Conservation (phyloP, 257 asterid genomes). For the Solanum etuberosum region DNA sequence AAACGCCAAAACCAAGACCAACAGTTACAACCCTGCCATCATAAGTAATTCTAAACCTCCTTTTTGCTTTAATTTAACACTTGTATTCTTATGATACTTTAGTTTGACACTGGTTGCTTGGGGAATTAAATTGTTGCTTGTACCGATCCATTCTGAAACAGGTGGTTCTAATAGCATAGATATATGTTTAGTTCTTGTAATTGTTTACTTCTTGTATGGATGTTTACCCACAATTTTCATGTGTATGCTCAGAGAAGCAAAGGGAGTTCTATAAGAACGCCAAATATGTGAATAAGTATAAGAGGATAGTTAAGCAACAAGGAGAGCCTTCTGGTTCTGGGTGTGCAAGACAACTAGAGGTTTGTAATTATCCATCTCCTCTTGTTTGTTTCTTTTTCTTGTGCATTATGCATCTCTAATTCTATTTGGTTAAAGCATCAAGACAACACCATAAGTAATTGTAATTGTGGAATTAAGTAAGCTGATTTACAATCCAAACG, state of each 20-base stretch:
- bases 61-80: not conserved
- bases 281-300: conserved; percentile 51
- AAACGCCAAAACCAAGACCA: conserved; percentile 51
- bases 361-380: not conserved
- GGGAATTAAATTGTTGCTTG: not conserved
- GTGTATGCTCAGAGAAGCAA: conserved; percentile 92
- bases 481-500: not conserved
- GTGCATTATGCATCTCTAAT: not conserved
- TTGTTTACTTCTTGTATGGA: too few species aligned
- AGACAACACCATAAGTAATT: not conserved
- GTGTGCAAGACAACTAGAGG: conserved; percentile 26
- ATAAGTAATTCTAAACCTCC: conserved; percentile 34
- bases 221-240: too few species aligned
- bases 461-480: not conserved
- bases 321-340: conserved; percentile 17
- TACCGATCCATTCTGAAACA: not conserved
- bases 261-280: conserved; percentile 90
- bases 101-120: not conserved
- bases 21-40: conserved; percentile 57
- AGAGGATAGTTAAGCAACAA: conserved; percentile 40
- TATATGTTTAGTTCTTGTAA: not conserved
- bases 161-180: not conserved
- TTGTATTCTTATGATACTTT: too few species aligned
- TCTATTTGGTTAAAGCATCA: not conserved
- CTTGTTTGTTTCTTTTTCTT: not conserved